These are phyloP conservation scores for Apophysomyces elegans DNA, from an alignment of 371 early-diverging fungal genomes.

Conservation along the genomic window DNA sequence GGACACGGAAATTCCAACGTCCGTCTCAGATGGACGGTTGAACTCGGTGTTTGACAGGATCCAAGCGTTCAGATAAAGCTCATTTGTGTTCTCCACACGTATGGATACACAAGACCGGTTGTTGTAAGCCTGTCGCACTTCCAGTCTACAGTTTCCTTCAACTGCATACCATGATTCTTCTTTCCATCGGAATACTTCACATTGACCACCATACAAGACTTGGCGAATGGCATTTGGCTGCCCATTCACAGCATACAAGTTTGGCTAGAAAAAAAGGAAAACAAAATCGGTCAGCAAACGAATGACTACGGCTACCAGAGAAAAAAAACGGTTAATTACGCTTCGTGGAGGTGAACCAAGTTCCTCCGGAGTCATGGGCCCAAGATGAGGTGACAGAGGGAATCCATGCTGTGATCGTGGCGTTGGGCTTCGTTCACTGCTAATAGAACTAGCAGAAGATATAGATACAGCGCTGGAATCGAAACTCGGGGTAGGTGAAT, in stretches of 20 bases:
- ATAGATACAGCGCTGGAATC: conserved; percentile 12
- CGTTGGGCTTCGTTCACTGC: conserved; percentile 4
- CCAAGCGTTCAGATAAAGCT: conserved; percentile 54
- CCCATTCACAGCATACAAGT: conserved; percentile 8
- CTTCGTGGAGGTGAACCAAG: conserved; percentile 39
- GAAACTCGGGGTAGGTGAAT: conserved; percentile 1
- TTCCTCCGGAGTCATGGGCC: conserved; percentile 27
- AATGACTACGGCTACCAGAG: neutral
- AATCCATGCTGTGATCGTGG: conserved; percentile 13
- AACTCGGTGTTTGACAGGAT: conserved; percentile 39
- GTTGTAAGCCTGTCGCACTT: conserved; percentile 37
- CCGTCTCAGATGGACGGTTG: conserved; percentile 39
- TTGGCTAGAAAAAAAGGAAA: neutral
- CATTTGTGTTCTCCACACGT: conserved; percentile 32
- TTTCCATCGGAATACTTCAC: conserved; percentile 54
- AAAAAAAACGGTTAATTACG: conserved; percentile 21
- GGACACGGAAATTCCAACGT: conserved; percentile 42
- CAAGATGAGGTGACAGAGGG: conserved; percentile 20
- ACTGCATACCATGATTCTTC: conserved; percentile 51
- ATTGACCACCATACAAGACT: conserved; percentile 38
- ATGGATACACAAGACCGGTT: conserved; percentile 45
- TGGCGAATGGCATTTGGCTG: conserved; percentile 33
- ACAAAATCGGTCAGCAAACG: neutral
- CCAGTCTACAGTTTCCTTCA: conserved; percentile 38
- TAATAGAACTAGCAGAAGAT: conserved; percentile 11